phyloP scores from a whole-genome alignment of 495 filamentous ascomycete genomes.

The Parathielavia appendiculata region DNA sequence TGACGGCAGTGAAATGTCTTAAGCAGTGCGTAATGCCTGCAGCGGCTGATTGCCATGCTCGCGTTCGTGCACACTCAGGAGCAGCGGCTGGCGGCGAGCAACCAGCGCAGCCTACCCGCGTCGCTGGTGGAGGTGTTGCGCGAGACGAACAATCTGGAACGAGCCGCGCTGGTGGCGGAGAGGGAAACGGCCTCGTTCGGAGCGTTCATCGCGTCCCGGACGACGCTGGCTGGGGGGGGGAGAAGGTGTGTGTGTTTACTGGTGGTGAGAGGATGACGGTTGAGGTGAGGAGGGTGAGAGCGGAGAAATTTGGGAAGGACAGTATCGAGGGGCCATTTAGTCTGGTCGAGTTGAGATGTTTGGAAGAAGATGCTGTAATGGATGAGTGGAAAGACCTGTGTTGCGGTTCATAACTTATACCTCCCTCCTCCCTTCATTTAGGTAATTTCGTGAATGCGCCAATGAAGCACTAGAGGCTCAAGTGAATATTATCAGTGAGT shows the following conservation, averaged over 20 bases:
- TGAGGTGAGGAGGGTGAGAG: not conserved
- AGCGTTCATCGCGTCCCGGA: not conserved
- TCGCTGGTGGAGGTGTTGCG: slow-evolving; percentile 1
- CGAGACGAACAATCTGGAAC: slow-evolving; percentile 3
- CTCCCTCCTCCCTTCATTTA: too few relatives aligned
- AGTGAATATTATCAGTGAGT: too few relatives aligned
- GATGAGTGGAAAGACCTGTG: too few relatives aligned
- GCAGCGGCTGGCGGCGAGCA: not conserved
- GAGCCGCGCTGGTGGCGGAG: not conserved
- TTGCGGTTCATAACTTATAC: too few relatives aligned
- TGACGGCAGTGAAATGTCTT: too few relatives aligned
- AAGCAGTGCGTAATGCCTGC: too few relatives aligned
- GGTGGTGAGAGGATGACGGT: not conserved
- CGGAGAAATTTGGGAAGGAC: not conserved
- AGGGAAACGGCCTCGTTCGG: not conserved
- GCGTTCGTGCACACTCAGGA: not conserved
- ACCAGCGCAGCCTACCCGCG: not conserved
- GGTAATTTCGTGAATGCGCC: too few relatives aligned
- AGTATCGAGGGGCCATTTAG: not conserved
- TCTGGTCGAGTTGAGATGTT: not conserved
- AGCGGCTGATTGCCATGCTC: not conserved
- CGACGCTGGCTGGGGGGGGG: not conserved
- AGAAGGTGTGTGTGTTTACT: not conserved
- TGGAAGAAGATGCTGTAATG: too few relatives aligned
- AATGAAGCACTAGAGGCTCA: too few relatives aligned